Conservation (phyloP, 2,329 filamentous ascomycete species). For the Colletotrichum sp. region DNA sequence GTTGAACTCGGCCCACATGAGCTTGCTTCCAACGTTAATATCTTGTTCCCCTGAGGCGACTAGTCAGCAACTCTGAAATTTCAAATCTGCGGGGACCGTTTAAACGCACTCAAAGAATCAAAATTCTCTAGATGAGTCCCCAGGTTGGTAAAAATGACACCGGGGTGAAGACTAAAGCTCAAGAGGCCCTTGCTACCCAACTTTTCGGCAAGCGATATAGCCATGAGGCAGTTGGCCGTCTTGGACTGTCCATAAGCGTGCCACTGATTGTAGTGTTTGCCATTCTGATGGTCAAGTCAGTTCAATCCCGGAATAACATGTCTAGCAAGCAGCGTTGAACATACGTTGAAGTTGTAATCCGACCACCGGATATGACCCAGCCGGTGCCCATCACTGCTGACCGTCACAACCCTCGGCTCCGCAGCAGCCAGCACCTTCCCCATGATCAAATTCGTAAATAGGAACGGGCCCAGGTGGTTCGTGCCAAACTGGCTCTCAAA, state of each 20-base stretch:
- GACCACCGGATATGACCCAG: slow-evolving; percentile 44
- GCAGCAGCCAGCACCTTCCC: slow-evolving; percentile 29
- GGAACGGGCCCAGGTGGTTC: slow-evolving; percentile 43
- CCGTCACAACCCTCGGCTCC: slow-evolving; percentile 42
- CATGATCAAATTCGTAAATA: slow-evolving; percentile 43
- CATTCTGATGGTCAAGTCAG: not conserved
- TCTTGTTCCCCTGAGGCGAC: slow-evolving; percentile 27
- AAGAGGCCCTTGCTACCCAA: slow-evolving; percentile 30
- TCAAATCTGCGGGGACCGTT: no score
- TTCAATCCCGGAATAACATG: not conserved
- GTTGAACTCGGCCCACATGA: slow-evolving; percentile 13
- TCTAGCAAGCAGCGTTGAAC: not conserved
- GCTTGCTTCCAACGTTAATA: slow-evolving; percentile 23
- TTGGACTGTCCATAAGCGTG: slow-evolving; percentile 32
- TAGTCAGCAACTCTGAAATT: not conserved
- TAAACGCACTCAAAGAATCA: not conserved
- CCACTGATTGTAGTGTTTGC: slow-evolving; percentile 26
- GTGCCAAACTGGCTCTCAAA: slow-evolving; percentile 41
- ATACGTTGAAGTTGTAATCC: slow-evolving; percentile 48
- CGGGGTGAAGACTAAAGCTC: slow-evolving; percentile 39
- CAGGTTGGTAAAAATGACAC: slow-evolving; percentile 28
- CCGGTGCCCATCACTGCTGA: slow-evolving; percentile 49
- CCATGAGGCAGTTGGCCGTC: slow-evolving; percentile 34
- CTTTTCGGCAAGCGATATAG: slow-evolving; percentile 33
- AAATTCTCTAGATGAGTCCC: slow-evolving; percentile 8